A percentile compares a stretch with the other conserved stretches of the same genome.
phyloP scores from a whole-genome alignment of 768 basidiomycete species.

The Agrocybe praecox region DNA sequence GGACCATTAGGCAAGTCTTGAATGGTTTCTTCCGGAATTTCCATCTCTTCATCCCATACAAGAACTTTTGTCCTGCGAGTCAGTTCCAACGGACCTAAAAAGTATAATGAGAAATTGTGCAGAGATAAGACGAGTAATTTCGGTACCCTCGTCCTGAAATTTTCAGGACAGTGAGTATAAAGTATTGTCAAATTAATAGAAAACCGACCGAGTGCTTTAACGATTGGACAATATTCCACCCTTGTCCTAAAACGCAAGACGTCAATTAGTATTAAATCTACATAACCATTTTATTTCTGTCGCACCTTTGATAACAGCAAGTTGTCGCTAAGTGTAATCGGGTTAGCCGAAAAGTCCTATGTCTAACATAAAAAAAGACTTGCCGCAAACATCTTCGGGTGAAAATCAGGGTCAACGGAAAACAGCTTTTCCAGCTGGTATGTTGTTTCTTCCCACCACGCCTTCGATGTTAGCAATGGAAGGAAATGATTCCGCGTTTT shows the following conservation, averaged over 20 bases:
- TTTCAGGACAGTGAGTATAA: neutral
- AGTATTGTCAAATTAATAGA: neutral
- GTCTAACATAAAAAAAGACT: conserved; percentile 22
- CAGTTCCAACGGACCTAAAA: conserved; percentile 82
- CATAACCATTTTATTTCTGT: neutral
- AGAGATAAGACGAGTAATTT: neutral
- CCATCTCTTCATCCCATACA: conserved; percentile 88
- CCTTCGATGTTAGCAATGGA: conserved; percentile 77
- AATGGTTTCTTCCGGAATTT: conserved; percentile 59
- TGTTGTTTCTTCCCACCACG: conserved; percentile 91
- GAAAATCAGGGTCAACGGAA: conserved; percentile 82
- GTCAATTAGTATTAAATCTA: neutral
- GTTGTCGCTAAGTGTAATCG: conserved; percentile 59
- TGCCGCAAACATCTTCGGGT: conserved; percentile 88
- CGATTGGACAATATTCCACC: conserved; percentile 88
- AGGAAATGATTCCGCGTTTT: conserved; percentile 82
- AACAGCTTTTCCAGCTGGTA: conserved; percentile 77
- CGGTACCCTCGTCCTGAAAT: conserved; percentile 71
- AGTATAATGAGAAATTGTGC: conserved; percentile 8
- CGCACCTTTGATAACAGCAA: conserved; percentile 85
- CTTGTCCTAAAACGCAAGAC: conserved; percentile 54
- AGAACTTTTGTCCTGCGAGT: conserved; percentile 81
- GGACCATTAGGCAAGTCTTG: conserved; percentile 39
- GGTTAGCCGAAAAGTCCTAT: conserved; percentile 4
- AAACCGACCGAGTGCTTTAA: conserved; percentile 69